Conservation (phyloP, 2,329 filamentous ascomycete species). For the Colletotrichum australisinense region DNA sequence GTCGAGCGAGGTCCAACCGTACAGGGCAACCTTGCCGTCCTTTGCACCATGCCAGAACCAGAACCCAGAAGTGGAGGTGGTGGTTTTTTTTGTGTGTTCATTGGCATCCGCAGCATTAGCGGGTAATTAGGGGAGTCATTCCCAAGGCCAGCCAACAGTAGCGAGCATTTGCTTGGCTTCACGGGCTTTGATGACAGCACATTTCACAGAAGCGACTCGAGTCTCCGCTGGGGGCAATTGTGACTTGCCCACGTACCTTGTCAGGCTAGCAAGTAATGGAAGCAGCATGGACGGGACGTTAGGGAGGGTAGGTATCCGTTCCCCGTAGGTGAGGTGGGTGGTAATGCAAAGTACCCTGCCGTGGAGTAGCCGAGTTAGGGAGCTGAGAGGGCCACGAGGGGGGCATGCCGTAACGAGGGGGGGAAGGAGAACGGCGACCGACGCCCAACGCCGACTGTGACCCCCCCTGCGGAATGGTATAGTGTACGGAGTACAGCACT, state of each 20-base stretch:
- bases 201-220: not conserved
- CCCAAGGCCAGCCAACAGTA: not conserved
- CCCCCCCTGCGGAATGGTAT: not conserved
- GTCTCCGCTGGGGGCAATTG: slow-evolving; percentile 3
- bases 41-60: not conserved
- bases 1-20: not conserved
- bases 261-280: not conserved
- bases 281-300: no score
- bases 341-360: not conserved
- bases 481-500: not conserved
- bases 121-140: not conserved
- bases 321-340: not conserved
- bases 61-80: not conserved
- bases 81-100: not conserved
- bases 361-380: not conserved
- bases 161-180: not conserved
- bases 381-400: not conserved
- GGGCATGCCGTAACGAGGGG: no score
- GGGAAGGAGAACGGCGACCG: not conserved
- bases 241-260: not conserved
- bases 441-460: not conserved
- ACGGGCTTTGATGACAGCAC: not conserved
- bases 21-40: not conserved
- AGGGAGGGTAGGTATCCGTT: no score
- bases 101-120: not conserved